A percentile compares a stretch with the other conserved stretches of the same genome.
Conservation (phyloP, 345 rosid species). For the Murraya paniculata region DNA sequence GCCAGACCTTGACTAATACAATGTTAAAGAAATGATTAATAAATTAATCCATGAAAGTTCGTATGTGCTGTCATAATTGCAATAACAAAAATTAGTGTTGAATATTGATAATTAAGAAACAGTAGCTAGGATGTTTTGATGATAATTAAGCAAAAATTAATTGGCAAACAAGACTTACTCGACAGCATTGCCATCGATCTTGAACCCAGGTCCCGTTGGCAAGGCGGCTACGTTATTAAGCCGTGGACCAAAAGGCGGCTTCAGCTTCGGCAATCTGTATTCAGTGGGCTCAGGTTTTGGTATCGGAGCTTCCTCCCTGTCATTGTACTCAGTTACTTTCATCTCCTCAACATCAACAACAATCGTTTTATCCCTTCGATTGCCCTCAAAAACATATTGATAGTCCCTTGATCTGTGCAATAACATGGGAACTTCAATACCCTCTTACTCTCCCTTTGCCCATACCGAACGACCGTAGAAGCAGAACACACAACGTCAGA, state of each 20-base stretch:
- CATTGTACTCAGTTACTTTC: slow-evolving; percentile 7
- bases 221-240: slow-evolving; percentile 1
- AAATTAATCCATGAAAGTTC: no score
- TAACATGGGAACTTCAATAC: slow-evolving; percentile 6
- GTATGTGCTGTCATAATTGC: no score
- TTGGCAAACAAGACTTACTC: background rate
- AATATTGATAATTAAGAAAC: background rate
- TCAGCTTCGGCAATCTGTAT: slow-evolving; percentile 6
- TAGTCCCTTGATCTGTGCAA: background rate
- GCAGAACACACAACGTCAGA: slow-evolving; percentile 27
- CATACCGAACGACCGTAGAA: slow-evolving; percentile 33
- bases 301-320: background rate
- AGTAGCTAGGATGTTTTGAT: background rate
- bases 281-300: slow-evolving; percentile 25
- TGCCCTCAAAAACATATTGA: slow-evolving; percentile 20
- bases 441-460: slow-evolving; percentile 6
- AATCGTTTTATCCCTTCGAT: slow-evolving; percentile 16
- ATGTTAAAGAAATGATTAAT: no score
- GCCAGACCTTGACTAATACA: no score
- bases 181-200: slow-evolving; percentile 14
- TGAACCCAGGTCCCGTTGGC: slow-evolving; percentile 8
- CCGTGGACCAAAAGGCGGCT: no score
- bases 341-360: slow-evolving; percentile 20
- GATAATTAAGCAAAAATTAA: background rate
- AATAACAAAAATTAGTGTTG: no score